These are phyloP conservation scores for Leucoagaricus sp. DNA, from an alignment of 1,284 basidiomycete genomes.

Conservation along the genomic window DNA sequence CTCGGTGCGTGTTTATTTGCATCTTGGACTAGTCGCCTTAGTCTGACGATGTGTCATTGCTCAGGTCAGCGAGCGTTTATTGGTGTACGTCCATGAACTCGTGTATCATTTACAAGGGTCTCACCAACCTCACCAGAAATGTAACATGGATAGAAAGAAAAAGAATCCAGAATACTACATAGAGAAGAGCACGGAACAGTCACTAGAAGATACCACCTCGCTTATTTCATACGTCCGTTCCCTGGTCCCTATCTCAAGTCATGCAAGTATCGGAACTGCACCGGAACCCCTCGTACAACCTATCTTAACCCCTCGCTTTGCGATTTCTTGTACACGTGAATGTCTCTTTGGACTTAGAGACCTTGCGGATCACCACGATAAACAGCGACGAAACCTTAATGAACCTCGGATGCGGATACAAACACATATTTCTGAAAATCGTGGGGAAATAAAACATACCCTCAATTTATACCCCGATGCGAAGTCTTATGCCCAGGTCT, in stretches of 20 bases:
- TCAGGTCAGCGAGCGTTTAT: constrained; percentile 27
- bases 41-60: neutral
- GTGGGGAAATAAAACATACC: constrained; percentile 71
- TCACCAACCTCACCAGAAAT: constrained; percentile 60
- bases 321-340: constrained; percentile 85
- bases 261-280: constrained; percentile 21
- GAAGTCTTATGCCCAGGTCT: constrained; percentile 74
- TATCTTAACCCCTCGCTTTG: constrained; percentile 93
- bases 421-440: constrained; percentile 93
- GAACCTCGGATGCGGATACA: constrained; percentile 77
- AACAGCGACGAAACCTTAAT: constrained; percentile 18
- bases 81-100: constrained; percentile 25
- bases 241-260: constrained; percentile 37
- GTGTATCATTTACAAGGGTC: neutral
- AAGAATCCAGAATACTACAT: constrained; percentile 73
- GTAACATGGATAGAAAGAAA: constrained; percentile 81
- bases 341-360: constrained; percentile 69
- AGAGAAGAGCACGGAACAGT: constrained; percentile 62
- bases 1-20: constrained; percentile 51
- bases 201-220: constrained; percentile 61
- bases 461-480: constrained; percentile 64
- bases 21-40: neutral
- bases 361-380: constrained; percentile 39
- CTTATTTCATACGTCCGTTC: constrained; percentile 72
- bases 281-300: constrained; percentile 74